Conservation (phyloP, 352 stramenopile species). For the Pythium brachiatum region DNA sequence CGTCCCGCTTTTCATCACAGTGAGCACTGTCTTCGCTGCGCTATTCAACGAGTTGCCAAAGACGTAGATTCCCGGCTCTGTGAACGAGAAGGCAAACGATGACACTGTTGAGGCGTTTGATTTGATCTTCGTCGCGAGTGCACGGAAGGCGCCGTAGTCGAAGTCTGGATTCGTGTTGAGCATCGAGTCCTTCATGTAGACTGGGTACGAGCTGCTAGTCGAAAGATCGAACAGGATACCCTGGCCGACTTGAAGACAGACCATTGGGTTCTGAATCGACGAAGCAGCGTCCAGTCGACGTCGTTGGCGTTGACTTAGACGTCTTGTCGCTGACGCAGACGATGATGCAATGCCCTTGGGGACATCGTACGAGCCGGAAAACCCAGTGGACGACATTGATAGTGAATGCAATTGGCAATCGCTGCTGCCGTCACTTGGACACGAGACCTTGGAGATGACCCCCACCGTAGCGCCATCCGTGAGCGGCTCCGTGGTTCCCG, state of each 20-base stretch:
- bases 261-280: conserved; percentile 80
- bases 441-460: conserved; percentile 61
- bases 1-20: conserved; percentile 75
- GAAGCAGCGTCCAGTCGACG: conserved; percentile 19
- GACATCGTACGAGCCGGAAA: conserved; percentile 64
- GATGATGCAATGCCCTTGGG: conserved; percentile 24
- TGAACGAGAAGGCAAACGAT: conserved; percentile 89
- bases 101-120: conserved; percentile 58
- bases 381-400: conserved; percentile 42
- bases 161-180: conserved; percentile 93
- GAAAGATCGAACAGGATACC: conserved; percentile 90
- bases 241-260: conserved; percentile 77
- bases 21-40: conserved; percentile 70
- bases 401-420: conserved; percentile 60
- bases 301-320: not conserved
- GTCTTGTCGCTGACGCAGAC: not conserved
- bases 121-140: conserved; percentile 57
- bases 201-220: conserved; percentile 70
- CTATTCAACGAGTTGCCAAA: conserved; percentile 82
- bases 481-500: conserved; percentile 24
- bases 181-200: conserved; percentile 94
- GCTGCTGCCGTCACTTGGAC: conserved; percentile 18
- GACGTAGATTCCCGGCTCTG: conserved; percentile 81
- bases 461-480: conserved; percentile 15
- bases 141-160: conserved; percentile 87